phyloP scores from a whole-genome alignment of 257 asterid genomes.

The Rauvolfia tetraphylla region DNA sequence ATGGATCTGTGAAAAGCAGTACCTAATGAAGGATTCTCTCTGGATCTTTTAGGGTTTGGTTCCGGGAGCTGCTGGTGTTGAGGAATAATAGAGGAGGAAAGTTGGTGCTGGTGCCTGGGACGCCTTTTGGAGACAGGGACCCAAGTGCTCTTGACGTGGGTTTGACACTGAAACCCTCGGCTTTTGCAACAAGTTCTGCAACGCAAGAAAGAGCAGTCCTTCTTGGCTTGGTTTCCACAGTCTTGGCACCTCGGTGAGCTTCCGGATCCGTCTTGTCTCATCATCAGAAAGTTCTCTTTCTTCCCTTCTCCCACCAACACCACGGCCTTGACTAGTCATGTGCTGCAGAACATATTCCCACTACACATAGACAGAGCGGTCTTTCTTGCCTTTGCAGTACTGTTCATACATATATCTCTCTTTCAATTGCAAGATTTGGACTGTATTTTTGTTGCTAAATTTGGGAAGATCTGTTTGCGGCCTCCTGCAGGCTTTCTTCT shows the following conservation, averaged over 20 bases:
- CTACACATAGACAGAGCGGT: background rate
- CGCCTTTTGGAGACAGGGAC: constrained; percentile 55
- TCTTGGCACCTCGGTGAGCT: constrained; percentile 48
- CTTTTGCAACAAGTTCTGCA: constrained; percentile 76
- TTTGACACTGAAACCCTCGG: constrained; percentile 68
- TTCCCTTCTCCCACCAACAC: background rate
- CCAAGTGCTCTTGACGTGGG: constrained; percentile 89
- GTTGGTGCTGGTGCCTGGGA: constrained; percentile 40
- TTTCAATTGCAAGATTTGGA: constrained; percentile 5
- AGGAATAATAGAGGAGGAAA: constrained; percentile 7
- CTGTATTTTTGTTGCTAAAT: constrained; percentile 20
- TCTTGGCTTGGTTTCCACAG: constrained; percentile 83
- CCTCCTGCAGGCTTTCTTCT: constrained; percentile 16
- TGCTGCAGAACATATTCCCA: background rate
- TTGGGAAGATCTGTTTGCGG: constrained; percentile 26
- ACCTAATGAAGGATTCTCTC: constrained; percentile 43
- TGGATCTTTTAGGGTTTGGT: constrained; percentile 61
- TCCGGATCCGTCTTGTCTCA: constrained; percentile 32
- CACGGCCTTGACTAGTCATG: background rate
- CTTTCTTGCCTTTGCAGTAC: background rate
- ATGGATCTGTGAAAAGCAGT: constrained; percentile 3
- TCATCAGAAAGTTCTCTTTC: constrained; percentile 20
- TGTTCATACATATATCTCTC: background rate
- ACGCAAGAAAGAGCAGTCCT: constrained; percentile 51
- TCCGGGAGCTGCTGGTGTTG: constrained; percentile 25